phyloP scores from a whole-genome alignment of 106 monocot genomes.

The Dioscorea alata region DNA sequence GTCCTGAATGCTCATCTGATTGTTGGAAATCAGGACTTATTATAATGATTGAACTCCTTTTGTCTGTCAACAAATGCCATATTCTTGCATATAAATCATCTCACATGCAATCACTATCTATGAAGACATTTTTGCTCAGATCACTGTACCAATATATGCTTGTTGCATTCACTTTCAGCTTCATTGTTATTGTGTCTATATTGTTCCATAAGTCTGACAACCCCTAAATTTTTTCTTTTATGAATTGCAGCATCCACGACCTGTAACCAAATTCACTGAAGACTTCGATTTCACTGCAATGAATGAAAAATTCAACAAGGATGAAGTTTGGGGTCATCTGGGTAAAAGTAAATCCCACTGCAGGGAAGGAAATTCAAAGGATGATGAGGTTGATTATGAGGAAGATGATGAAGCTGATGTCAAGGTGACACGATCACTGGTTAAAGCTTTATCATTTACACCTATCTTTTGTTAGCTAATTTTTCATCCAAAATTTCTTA shows the following conservation, averaged over 20 bases:
- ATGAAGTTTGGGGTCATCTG: slow-evolving; percentile 94
- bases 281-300: slow-evolving; percentile 94
- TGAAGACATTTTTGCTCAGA: no score
- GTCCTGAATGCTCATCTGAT: no score
- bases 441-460: not conserved
- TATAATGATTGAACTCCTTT: no score
- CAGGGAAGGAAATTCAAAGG: slow-evolving; percentile 30
- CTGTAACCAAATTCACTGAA: slow-evolving; percentile 61
- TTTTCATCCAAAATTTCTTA: not conserved
- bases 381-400: slow-evolving; percentile 30
- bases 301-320: slow-evolving; percentile 99
- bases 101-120: no score
- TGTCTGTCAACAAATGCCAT: no score
- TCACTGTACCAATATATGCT: no score
- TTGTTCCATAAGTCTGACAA: no score
- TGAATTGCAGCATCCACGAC: slow-evolving; percentile 30
- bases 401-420: slow-evolving; percentile 28
- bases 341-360: slow-evolving; percentile 58
- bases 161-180: no score
- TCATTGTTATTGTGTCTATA: no score
- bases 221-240: no score
- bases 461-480: not conserved
- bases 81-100: no score
- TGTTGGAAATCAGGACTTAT: no score
- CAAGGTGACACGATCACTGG: slow-evolving; percentile 25